Evolutionary conservation across 2,329 filamentous ascomycete genomes (phyloP), one percentile per base, ranked within the genome.

Genomic region (Cladobotryum mycophilum): DNA sequence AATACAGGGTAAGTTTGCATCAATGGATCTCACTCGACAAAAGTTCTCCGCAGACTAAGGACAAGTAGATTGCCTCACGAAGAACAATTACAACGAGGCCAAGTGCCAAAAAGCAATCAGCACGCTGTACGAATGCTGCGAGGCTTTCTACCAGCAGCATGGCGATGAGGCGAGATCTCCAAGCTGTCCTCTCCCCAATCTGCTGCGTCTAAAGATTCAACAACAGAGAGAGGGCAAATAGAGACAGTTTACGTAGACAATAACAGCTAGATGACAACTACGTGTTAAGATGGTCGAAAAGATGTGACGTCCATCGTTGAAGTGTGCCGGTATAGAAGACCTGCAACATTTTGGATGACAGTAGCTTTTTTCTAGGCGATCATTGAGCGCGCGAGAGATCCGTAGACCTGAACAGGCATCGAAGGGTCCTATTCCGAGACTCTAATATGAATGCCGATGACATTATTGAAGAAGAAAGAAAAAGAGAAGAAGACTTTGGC

Each of bases 401-500:
- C 81, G 73, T 77, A 70, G 81, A 85, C 81, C 89, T 95, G 88
- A 89, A 88, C 84, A 90, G 89, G 87, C 81, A 97, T 80, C 89
- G 88, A 91, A 61, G 67, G 67, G 70, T 82, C 87, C 83, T 88
- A 83, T 84, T 87, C 87, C 91, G 92, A 95, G 93, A 99, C 93
- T 99, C 93, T 97, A 97, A 92, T 88, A 88, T 88, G 82, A 85
- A 87, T 85, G 89, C 85, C 84, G 67, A 77, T 81, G 82, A 89
- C 84, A 89, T 88, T 92, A 76, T 72, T 75, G 70, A 68, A 71
- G 72, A 76, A 73, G 72, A 69, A 68, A 68, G 64, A 54, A 53
- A 55, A 60, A 56, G 53, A 52, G 36, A 37, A 35, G 38, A 47
- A 45, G 17, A n/a, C 33, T 34, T 25, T 25, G 25, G 25, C 9